Base-by-base conservation (phyloP, 2,329 filamentous ascomycete species). In the Myotisia sp. region DNA sequence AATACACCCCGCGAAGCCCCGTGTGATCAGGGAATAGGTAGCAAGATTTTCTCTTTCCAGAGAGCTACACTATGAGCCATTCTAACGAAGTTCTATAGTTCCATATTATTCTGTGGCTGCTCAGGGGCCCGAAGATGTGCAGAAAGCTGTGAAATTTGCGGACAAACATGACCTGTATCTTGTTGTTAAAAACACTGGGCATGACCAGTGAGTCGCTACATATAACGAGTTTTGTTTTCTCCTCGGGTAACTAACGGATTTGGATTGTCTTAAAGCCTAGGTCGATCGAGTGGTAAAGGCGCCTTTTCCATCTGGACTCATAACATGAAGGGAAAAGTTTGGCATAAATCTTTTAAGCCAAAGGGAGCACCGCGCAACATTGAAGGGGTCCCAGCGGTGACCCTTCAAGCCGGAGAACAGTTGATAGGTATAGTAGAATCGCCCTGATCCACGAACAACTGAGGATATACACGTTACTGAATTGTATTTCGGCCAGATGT, bases 271-370 rank as follows among this genome's bases (percentile, higher is more conserved):
- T 28, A 24, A 21, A 44, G 47, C 24, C 44, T 49, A 10, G 48
- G 47, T 3, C 42, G 47, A 8, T 50, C 48, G 16, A 48, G 44
- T 34, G 48, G 48, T 10, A 33, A 34, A 17, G 45, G 45, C 3
- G 30, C 45, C 4, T 45, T 51, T 34, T 42, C 45, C 19, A 49
- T 51, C 19, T 51, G 48, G 48, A 51, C 48, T 6, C 48, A 51
- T 35, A 43, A 45, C 17, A 30, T 51, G 31, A 50, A 49, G 36
- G 47, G 47, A 27, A 44, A 41, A 29, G 28, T 41, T 22, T 51
- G 46, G 46, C 44, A 45, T 31, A 38, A 43, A 5, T 30, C 24
- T 10, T 51, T 47, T 32, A 35, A 43, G 19, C 45, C 44, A 3
- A 36, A 42, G 16, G 38, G 36, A 30, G 46, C 46, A 16, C 47